These are phyloP conservation scores for Patellifolia procumbens DNA, from an alignment of 179 eudicot species.

Conservation along the genomic window DNA sequence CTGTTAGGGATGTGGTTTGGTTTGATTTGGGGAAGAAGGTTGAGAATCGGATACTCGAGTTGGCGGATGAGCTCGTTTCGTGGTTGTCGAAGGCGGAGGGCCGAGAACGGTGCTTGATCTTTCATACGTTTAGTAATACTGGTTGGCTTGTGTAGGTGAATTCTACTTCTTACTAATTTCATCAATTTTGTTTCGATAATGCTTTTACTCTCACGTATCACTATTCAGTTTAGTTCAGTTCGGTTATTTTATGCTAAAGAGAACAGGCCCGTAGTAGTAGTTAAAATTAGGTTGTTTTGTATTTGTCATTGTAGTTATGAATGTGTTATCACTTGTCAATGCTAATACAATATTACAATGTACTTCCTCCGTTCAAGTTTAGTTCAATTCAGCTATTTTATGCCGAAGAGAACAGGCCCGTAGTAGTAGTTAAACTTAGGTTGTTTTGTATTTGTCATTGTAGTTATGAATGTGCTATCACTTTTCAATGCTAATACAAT, in stretches of 20 bases:
- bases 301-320: not conserved
- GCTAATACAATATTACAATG: not conserved
- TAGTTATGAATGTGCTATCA: not conserved
- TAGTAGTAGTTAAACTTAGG: not conserved
- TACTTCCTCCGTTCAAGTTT: no score
- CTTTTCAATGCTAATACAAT: not conserved
- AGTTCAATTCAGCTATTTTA: no score
- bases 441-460: not conserved
- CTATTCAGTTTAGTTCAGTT: no score
- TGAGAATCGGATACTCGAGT: constrained; percentile 44
- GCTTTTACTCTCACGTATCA: not conserved
- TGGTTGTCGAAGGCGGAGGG: constrained; percentile 61
- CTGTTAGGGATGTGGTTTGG: constrained; percentile 68
- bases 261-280: no score
- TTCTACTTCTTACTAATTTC: not conserved
- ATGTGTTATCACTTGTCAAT: not conserved
- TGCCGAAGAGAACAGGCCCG: no score
- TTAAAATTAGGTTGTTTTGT: not conserved
- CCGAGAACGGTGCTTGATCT: constrained; percentile 53
- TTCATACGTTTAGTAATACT: constrained; percentile 90
- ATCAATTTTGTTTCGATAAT: not conserved
- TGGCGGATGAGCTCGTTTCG: constrained; percentile 50
- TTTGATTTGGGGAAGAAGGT: constrained; percentile 71
- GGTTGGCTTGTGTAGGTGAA: constrained; percentile 99
- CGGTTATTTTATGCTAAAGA: no score